Evolutionary conservation across 2,329 filamentous ascomycete genomes (phyloP).

Genomic region (Fusarium sp.): DNA sequence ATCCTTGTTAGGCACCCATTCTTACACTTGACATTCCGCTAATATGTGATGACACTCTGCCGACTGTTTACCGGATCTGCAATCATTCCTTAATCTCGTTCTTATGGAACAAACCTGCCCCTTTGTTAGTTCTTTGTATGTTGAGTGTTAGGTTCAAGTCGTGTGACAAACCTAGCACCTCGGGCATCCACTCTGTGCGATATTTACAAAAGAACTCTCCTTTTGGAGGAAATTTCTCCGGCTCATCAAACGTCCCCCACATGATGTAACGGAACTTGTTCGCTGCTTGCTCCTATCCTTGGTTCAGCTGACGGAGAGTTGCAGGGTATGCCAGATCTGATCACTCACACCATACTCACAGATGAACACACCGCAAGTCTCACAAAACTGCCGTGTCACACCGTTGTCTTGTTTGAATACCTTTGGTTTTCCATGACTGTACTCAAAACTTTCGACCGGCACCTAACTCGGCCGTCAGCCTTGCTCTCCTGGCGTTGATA

Average conservation of each 20-base stretch:
- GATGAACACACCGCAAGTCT: constrained; percentile 29
- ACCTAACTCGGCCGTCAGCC: neutral
- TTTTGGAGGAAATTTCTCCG: constrained; percentile 61
- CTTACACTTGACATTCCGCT: neutral
- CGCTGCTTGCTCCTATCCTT: constrained; percentile 54
- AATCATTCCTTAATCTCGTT: constrained; percentile 21
- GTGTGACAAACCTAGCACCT: constrained; percentile 26
- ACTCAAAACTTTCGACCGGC: constrained; percentile 11
- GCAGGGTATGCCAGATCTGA: fast-evolving
- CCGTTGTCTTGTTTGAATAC: constrained; percentile 29
- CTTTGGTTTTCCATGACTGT: constrained; percentile 18
- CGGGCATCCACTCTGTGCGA: constrained; percentile 57
- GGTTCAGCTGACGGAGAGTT: neutral
- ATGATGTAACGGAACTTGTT: constrained; percentile 58
- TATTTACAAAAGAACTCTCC: constrained; percentile 67
- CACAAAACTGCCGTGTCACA: constrained; percentile 26
- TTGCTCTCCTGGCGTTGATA: fast-evolving
- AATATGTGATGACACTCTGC: neutral
- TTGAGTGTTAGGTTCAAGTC: fast-evolving
- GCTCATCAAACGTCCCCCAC: constrained; percentile 63
- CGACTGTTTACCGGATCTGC: fast-evolving
- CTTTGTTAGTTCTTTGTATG: neutral
- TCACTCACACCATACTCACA: constrained; percentile 31
- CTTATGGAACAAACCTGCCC: constrained; percentile 15
- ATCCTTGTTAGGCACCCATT: too few species aligned